phyloP scores from a whole-genome alignment of 2,329 filamentous ascomycete species.

The Cadophora luteo-olivacea region DNA sequence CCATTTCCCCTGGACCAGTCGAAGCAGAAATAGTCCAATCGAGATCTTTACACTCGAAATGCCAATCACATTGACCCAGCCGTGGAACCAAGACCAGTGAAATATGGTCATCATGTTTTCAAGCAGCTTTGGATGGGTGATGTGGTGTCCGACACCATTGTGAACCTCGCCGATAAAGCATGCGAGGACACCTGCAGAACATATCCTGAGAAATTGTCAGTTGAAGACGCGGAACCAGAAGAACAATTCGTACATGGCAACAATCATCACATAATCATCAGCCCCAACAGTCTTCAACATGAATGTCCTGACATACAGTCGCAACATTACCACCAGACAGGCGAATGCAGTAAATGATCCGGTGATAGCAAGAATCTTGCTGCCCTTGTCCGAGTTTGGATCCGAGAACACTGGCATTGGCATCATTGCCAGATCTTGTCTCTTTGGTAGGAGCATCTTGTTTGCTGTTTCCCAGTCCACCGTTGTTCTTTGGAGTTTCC shows the following conservation, averaged over 20 bases:
- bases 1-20: constrained; percentile 44
- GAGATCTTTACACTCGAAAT: constrained; percentile 44
- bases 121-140: constrained; percentile 41
- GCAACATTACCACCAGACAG: constrained; percentile 46
- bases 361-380: constrained; percentile 48
- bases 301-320: constrained; percentile 51
- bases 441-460: constrained; percentile 28
- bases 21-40: constrained; percentile 33
- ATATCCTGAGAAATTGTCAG: constrained; percentile 24
- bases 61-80: constrained; percentile 51
- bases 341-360: constrained; percentile 48
- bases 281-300: constrained; percentile 54
- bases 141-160: constrained; percentile 53
- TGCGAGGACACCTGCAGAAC: constrained; percentile 33
- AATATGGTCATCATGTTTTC: constrained; percentile 40
- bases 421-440: constrained; percentile 9
- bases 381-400: constrained; percentile 45
- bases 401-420: constrained; percentile 9
- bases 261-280: constrained; percentile 54
- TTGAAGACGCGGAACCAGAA: background rate
- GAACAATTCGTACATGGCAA: constrained; percentile 20
- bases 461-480: constrained; percentile 2
- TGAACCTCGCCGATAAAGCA: constrained; percentile 52
- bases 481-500: constrained; percentile 8
- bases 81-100: constrained; percentile 51